Evolutionary conservation across 495 filamentous ascomycete genomes (phyloP), one percentile per base, ranked within the genome.

Genomic region (Glonium stellatum): DNA sequence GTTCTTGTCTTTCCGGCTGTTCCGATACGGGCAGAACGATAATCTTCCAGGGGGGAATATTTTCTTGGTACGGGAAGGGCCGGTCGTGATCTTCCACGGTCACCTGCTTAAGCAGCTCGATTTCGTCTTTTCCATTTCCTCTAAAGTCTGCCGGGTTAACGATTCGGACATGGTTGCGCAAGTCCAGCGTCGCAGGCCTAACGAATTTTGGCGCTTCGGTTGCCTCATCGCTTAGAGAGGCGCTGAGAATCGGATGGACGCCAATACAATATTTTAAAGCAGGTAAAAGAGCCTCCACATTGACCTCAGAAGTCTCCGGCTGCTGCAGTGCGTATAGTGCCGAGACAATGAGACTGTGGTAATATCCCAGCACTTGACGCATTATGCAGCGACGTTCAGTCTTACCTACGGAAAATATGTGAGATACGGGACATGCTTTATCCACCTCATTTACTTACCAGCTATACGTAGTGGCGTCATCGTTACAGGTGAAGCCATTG

Each of bases 361-460:
- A 50, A 21, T 50, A 50, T 11, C 47, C 47, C 23, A 50, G 47
- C 22, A 21, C 47, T 11, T 50, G 47, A 15, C 47, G 47, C 47
- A 50, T 50, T 19, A 50, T 50, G 22, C 47, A 50, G n/a, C 47
- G 47, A 23, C 47, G 47, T 23, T 50, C 47, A 15, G 47, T 50
- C 21, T 50, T 50, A 21, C 47, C 47, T 50, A 11, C 8, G 8
- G 36, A n/a, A 39, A 15, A 39, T 15, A 8, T 39, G 36, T 39
- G 36, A 39, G 36, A 8, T 39, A 15, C 15, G 36, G 36, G 36
- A 39, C 36, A 39, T 15, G 36, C 8, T 39, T 8, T 39, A 15
- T 8, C 15, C 15, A 8, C 8, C 36, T 39, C 8, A 15, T 39
- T 39, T 8, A 39, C 36, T 8, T 39, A 39, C 36, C 36, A 39